Evolutionary conservation across 148 eudicot genomes (phyloP).

Genomic region (Chenopodium quinoa): DNA sequence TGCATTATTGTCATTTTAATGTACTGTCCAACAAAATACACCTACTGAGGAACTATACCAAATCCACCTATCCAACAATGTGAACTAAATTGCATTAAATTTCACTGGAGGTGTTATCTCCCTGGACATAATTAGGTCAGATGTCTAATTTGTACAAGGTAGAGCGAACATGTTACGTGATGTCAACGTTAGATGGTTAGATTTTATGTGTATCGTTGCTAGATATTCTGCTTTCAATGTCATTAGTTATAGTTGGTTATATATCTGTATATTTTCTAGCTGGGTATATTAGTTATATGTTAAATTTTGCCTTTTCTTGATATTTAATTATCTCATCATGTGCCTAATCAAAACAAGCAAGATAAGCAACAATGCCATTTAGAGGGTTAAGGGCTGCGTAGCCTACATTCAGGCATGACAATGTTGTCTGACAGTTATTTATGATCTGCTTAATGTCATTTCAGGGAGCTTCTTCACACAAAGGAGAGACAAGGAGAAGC

Average conservation of each 20-base stretch:
- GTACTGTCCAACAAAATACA: not conserved
- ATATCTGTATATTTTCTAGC: not conserved
- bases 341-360: not conserved
- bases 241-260: not conserved
- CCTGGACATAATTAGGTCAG: not conserved
- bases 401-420: not conserved
- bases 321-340: not conserved
- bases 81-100: not conserved
- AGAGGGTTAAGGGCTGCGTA: not conserved
- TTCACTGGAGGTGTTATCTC: not conserved
- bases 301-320: not conserved
- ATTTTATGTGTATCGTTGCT: no score
- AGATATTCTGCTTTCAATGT: not conserved
- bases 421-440: not conserved
- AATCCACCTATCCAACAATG: not conserved
- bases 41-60: not conserved
- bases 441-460: constrained; percentile 15
- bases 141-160: not conserved
- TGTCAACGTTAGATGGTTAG: not conserved
- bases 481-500: constrained; percentile 63
- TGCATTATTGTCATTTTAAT: not conserved
- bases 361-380: not conserved
- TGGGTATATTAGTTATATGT: not conserved
- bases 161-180: not conserved
- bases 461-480: constrained; percentile 71